phyloP scores from a whole-genome alignment of 768 basidiomycete genomes.

The Leucogyrophana mollusca region DNA sequence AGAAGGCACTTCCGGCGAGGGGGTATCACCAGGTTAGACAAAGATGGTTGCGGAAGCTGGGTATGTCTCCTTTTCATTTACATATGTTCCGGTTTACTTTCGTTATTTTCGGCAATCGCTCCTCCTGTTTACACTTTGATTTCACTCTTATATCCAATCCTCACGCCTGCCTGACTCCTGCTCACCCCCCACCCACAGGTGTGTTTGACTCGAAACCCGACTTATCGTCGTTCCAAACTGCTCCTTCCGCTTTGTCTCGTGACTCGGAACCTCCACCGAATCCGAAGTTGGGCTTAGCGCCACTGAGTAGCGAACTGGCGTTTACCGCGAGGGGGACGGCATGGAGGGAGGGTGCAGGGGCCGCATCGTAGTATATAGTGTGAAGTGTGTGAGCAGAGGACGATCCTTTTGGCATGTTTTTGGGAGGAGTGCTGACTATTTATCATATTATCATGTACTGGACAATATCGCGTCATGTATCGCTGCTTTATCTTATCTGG shows the following conservation, averaged over 20 bases:
- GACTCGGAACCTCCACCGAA: slow-evolving; percentile 29
- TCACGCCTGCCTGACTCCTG: no score
- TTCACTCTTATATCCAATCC: no score
- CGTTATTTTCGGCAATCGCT: no score
- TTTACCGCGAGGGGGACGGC: slow-evolving; percentile 14
- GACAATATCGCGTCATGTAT: no score
- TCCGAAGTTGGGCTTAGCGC: slow-evolving; percentile 36
- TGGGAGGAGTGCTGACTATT: no score
- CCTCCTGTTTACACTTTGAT: no score
- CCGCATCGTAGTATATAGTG: no score
- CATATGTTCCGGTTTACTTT: not conserved
- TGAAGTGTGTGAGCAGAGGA: no score
- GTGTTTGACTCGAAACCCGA: slow-evolving; percentile 38
- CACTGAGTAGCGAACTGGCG: slow-evolving; percentile 34
- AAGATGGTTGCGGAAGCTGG: slow-evolving; percentile 40
- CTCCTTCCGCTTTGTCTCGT: slow-evolving; percentile 13
- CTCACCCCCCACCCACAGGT: slow-evolving; percentile 13
- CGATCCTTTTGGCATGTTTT: no score
- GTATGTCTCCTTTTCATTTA: slow-evolving; percentile 17
- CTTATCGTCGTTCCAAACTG: slow-evolving; percentile 31
- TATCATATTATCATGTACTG: slow-evolving; percentile 12
- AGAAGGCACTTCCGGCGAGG: slow-evolving; percentile 38
- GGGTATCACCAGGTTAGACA: slow-evolving; percentile 44
- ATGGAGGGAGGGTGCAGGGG: not conserved
- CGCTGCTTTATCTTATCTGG: no score